A percentile compares a stretch with the other conserved stretches of the same genome.
Conservation (phyloP, 2,329 filamentous ascomycete species). For the Ceratocystis ficicola region DNA sequence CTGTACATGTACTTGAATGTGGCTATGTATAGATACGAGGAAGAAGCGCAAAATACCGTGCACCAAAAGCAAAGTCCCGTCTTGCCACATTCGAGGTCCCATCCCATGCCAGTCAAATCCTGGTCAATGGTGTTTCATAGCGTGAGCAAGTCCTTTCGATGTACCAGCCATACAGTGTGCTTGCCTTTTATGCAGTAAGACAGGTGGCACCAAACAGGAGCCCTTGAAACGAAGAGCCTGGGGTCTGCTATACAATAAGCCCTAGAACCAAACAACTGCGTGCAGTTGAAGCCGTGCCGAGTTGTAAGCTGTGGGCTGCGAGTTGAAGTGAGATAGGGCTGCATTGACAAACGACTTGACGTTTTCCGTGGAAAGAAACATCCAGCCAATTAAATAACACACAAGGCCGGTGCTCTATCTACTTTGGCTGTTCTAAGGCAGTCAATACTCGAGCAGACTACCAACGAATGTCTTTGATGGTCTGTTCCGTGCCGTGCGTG, state of each 20-base stretch:
- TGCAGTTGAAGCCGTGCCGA: no score
- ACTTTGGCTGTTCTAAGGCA: not conserved
- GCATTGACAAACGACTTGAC: not conserved
- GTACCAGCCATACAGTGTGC: not conserved
- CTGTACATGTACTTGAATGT: not conserved
- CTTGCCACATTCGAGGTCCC: not conserved
- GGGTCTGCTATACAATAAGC: no score
- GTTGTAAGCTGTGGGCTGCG: not conserved
- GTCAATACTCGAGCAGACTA: no score
- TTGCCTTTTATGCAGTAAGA: not conserved
- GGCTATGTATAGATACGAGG: not conserved
- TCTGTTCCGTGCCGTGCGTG: no score
- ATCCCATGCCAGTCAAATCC: not conserved
- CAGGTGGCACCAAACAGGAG: not conserved
- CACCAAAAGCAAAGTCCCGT: not conserved
- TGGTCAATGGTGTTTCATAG: not conserved
- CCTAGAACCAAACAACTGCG: no score
- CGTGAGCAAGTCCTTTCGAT: not conserved
- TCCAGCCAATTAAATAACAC: not conserved
- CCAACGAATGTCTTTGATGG: no score
- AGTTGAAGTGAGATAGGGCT: slow-evolving; percentile 8
- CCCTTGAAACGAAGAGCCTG: not conserved
- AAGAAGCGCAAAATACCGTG: not conserved
- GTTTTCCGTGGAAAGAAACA: not conserved
- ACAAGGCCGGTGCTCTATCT: not conserved